phyloP scores from a whole-genome alignment of 1,284 basidiomycete species.

The Lentinula novae-zelandiae region DNA sequence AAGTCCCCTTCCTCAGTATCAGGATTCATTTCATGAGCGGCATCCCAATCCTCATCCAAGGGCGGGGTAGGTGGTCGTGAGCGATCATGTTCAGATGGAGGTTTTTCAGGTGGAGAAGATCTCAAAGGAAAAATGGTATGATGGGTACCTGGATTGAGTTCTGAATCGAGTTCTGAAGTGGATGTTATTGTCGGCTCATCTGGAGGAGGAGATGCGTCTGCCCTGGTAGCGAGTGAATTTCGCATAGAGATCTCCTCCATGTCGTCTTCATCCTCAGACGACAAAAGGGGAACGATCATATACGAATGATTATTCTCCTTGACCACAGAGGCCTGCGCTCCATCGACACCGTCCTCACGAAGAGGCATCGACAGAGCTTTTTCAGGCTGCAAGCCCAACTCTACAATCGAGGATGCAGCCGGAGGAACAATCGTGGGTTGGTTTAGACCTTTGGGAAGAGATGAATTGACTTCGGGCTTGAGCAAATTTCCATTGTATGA shows the following conservation, averaged over 20 bases:
- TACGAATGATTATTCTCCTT: background rate
- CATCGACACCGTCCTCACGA: background rate
- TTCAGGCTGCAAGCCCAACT: background rate
- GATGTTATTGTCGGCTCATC: background rate
- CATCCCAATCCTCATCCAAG: slow-evolving; percentile 53
- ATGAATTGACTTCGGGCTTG: background rate
- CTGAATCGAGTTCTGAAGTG: slow-evolving; percentile 15
- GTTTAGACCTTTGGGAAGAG: background rate
- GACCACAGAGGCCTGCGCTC: background rate
- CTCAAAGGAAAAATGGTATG: slow-evolving; percentile 18
- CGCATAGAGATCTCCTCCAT: slow-evolving; percentile 39
- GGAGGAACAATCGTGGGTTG: background rate
- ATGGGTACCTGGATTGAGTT: slow-evolving; percentile 17
- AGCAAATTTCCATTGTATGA: background rate
- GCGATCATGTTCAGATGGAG: slow-evolving; percentile 31
- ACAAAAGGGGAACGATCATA: slow-evolving; percentile 12
- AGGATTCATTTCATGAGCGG: slow-evolving; percentile 77
- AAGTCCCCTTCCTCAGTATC: slow-evolving; percentile 89
- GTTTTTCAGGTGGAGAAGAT: slow-evolving; percentile 22
- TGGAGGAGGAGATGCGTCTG: background rate
- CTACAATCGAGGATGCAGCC: background rate
- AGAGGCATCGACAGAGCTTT: background rate
- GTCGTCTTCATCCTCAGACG: slow-evolving; percentile 26
- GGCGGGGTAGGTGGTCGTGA: slow-evolving; percentile 51
- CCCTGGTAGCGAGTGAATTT: too few relatives aligned